Percentiles rank a stretch among this genome's conserved stretches.
These are phyloP conservation scores for Schizosaccharomyces osmophilus DNA, from an alignment of 805 yeast species.

Conservation along the genomic window DNA sequence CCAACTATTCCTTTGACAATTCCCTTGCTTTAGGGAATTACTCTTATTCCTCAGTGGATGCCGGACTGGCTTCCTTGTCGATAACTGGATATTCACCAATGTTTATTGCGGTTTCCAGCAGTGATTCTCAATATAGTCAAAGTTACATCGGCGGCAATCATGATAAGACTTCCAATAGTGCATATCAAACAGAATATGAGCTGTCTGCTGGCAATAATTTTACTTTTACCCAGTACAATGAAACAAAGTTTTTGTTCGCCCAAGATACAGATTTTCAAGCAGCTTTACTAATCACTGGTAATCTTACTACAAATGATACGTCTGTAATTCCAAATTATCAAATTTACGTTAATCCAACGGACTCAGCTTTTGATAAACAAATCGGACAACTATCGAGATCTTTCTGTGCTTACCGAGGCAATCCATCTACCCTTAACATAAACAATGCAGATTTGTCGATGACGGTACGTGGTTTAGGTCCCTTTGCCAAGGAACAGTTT, in stretches of 20 bases:
- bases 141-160: not conserved
- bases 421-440: not conserved
- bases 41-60: not conserved
- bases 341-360: not conserved
- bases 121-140: not conserved
- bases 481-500: conserved; percentile 25
- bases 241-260: not conserved
- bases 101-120: not conserved
- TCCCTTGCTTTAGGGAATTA: not conserved
- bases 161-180: not conserved
- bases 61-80: not conserved
- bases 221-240: not conserved
- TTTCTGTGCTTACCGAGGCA: conserved; percentile 1
- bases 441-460: conserved; percentile 1
- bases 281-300: not conserved
- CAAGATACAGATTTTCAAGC: conserved; percentile 3
- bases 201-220: not conserved
- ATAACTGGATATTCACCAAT: not conserved
- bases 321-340: not conserved
- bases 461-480: not conserved
- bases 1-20: not conserved
- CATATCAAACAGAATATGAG: not conserved
- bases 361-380: not conserved
- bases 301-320: not conserved
- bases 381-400: not conserved